A percentile compares a stretch with the other conserved stretches of the same genome.
Conservation (phyloP, 2,329 filamentous ascomycete genomes). For the Trichoderma atrobrunneum region DNA sequence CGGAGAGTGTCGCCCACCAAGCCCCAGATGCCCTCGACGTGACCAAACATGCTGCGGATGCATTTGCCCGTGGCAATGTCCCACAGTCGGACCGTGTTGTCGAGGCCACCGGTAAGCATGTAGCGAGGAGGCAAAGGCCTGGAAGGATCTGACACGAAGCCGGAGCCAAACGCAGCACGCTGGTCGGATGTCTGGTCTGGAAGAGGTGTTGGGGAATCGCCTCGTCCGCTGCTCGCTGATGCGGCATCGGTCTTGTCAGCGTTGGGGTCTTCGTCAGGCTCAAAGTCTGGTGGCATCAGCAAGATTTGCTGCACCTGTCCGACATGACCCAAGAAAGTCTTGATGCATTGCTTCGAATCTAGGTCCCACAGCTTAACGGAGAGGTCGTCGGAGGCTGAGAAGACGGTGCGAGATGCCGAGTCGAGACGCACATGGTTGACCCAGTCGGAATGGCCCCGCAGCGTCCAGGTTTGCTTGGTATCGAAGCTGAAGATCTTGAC, state of each 20-base stretch:
- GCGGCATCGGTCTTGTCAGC: constrained; percentile 53
- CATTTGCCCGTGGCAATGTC: constrained; percentile 79
- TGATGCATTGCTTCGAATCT: constrained; percentile 75
- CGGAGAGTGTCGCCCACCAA: constrained; percentile 84
- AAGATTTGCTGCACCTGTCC: constrained; percentile 93
- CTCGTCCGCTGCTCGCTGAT: constrained; percentile 49
- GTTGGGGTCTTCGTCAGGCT: constrained; percentile 67
- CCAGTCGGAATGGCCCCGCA: constrained; percentile 88
- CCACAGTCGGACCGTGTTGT: constrained; percentile 91
- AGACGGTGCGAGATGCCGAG: constrained; percentile 73
- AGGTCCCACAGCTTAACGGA: constrained; percentile 92
- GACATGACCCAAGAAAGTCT: constrained; percentile 80
- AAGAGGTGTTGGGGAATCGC: constrained; percentile 38
- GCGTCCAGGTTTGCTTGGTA: constrained; percentile 72
- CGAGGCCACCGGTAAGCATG: constrained; percentile 88
- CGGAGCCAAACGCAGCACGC: constrained; percentile 56
- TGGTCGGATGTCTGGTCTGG: constrained; percentile 39
- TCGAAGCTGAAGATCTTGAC: constrained; percentile 93
- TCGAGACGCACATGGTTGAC: constrained; percentile 95
- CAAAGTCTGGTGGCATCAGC: constrained; percentile 80
- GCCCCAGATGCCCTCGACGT: constrained; percentile 94
- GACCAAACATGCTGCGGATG: constrained; percentile 90
- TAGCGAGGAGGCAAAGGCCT: constrained; percentile 80
- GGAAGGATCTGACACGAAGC: constrained; percentile 58
- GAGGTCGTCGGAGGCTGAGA: constrained; percentile 92